A percentile compares a stretch with the other conserved stretches of the same genome.
Evolutionary conservation across 805 yeast genomes (phyloP).

Genomic region (Brettanomyces bruxellensis): DNA sequence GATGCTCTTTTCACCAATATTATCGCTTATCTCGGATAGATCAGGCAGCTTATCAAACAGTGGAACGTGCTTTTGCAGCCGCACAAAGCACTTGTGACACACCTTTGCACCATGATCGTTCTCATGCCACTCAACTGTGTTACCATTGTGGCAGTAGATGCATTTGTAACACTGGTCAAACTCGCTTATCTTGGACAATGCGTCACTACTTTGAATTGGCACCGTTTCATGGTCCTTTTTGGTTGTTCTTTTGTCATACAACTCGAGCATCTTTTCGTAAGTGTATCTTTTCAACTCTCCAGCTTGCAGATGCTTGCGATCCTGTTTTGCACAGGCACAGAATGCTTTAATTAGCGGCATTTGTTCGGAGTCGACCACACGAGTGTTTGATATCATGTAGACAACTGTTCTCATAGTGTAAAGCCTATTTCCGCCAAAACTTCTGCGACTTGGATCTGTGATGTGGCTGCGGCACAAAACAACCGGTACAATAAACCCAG

Average conservation of each 20-base stretch:
- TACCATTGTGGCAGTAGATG: conserved; percentile 13
- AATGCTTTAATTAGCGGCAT: conserved; percentile 34
- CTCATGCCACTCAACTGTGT: conserved; percentile 15
- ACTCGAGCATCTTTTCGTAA: conserved; percentile 3
- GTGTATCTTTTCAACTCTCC: conserved; percentile 5
- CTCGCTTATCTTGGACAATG: too few species aligned
- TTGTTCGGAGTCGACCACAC: conserved; percentile 1
- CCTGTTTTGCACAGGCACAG: conserved; percentile 25
- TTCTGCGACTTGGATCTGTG: not conserved
- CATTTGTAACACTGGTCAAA: conserved; percentile 5
- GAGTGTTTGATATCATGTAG: too few species aligned
- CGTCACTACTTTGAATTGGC: not conserved
- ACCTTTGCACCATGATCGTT: conserved; percentile 6
- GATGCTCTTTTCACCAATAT: too few species aligned
- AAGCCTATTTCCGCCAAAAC: not conserved
- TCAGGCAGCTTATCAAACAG: conserved; percentile 18
- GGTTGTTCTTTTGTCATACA: not conserved
- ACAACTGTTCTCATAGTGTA: conserved; percentile 8
- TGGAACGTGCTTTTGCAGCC: conserved; percentile 14
- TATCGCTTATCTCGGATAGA: conserved; percentile 1
- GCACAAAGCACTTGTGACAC: conserved; percentile 21
- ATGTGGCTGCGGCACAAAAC: conserved; percentile 35
- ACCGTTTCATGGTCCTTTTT: not conserved
- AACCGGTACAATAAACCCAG: conserved; percentile 36
- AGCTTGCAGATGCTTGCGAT: conserved; percentile 1